phyloP scores from a whole-genome alignment of 148 eudicot species.

The Rhododendron mucronatum region DNA sequence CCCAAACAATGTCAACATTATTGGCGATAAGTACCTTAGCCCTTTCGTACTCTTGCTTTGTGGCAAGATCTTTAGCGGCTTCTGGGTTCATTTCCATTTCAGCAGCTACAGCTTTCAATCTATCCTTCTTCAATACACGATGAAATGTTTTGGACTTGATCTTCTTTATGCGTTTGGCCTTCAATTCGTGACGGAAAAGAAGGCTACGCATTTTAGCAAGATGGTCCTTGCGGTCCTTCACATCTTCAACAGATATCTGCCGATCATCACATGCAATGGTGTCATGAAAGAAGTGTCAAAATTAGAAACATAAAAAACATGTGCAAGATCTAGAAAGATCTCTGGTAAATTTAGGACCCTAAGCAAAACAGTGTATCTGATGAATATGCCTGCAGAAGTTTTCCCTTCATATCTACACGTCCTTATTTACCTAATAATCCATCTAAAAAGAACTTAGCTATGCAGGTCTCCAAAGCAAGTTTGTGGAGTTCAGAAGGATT shows the following conservation, averaged over 20 bases:
- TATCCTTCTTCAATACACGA: slow-evolving; percentile 74
- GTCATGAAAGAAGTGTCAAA: slow-evolving; percentile 6
- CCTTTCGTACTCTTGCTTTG: slow-evolving; percentile 79
- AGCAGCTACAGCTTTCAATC: slow-evolving; percentile 41
- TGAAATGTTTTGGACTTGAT: slow-evolving; percentile 89
- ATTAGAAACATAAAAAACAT: background rate
- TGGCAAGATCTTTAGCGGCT: slow-evolving; percentile 70
- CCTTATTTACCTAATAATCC: background rate
- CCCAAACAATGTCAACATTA: slow-evolving; percentile 1
- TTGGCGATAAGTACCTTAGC: slow-evolving; percentile 51
- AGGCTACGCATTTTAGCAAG: slow-evolving; percentile 93
- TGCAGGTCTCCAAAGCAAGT: background rate
- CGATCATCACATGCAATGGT: slow-evolving; percentile 7
- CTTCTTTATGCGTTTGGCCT: slow-evolving; percentile 72
- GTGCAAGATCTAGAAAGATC: background rate
- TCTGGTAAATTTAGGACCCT: background rate
- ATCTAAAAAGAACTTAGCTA: background rate
- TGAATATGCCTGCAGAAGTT: background rate
- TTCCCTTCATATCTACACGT: background rate
- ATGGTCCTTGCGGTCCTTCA: slow-evolving; percentile 61
- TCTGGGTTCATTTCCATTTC: slow-evolving; percentile 58
- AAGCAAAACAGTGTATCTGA: background rate
- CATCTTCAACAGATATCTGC: slow-evolving; percentile 77
- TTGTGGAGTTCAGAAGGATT: background rate
- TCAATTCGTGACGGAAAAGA: slow-evolving; percentile 84